Base-by-base conservation (phyloP, 2,329 filamentous ascomycete species). In the Fusarium sp. region DNA sequence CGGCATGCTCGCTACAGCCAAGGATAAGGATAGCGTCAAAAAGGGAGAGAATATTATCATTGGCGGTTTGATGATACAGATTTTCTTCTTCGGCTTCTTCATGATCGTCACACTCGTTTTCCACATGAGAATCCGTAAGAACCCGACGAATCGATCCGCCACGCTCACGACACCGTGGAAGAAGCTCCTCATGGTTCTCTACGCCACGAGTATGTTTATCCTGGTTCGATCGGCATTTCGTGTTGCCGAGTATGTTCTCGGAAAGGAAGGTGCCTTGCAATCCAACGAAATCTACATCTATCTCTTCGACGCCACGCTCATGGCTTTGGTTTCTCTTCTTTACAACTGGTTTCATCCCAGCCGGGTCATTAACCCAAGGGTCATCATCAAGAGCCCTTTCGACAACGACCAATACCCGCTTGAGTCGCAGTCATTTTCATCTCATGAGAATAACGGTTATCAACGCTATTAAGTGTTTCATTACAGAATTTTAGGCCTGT, bases 51-150 rank as follows among this genome's bases (percentile, higher is more conserved):
- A 85, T 3, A 79, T 90, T 22, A 85, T 90, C 4, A 78, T 90
- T 2, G 84, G 75, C 0, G 89, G 89, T 2, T 79, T 91, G 0
- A 77, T 85, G 5, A 78, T 90, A 1, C 89, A 91, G 70, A 82
- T 91, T 6, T 60, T 88, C 27, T 84, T 87, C 60, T 90, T 91
- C 57, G 81, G 82, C 6, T 80, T 89, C 56, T 91, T 91, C 70
- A 80, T 88, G 5, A 64, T 85, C 0, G 81, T 84, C 0, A 82
- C 86, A 0, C 72, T 83, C 1, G 72, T 85, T 0, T 87, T 88
- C 71, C 84, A 89, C 65, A 67, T 65, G 2, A 70, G 78, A 1
- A 66, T 78, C 20, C n/a, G 61, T 2, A 59, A 57, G 2, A 49
- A 22, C 0, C 75, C 72, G 2, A 70, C 64, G 5, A 46, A 36